A percentile compares a stretch with the other conserved stretches of the same genome.
phyloP scores from a whole-genome alignment of 805 yeast species.

The Candida tallmaniae region DNA sequence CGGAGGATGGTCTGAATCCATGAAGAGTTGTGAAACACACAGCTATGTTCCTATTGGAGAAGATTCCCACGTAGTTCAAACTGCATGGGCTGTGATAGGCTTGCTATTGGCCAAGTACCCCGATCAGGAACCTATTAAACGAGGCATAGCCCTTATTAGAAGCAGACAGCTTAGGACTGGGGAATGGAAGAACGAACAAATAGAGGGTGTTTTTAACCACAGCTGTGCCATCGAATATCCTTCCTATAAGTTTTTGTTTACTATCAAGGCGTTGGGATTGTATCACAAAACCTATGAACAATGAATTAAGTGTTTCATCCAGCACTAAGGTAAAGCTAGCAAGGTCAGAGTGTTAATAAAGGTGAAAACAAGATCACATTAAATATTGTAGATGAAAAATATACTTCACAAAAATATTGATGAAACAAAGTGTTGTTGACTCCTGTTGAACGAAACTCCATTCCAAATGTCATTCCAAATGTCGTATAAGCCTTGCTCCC shows the following conservation, averaged over 20 bases:
- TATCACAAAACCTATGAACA: conserved; percentile 35
- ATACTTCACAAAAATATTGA: too few relatives aligned
- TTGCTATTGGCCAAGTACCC: conserved; percentile 81
- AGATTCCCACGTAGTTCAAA: conserved; percentile 74
- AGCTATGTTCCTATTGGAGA: conserved; percentile 62
- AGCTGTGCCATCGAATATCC: conserved; percentile 91
- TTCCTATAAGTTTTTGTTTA: conserved; percentile 81
- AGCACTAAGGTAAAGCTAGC: too few relatives aligned
- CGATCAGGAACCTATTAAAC: conserved; percentile 50
- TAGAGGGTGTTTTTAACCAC: conserved; percentile 96
- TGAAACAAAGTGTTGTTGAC: too few relatives aligned
- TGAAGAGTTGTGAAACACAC: conserved; percentile 82
- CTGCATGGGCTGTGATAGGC: conserved; percentile 89
- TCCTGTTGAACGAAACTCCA: too few relatives aligned
- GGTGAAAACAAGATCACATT: too few relatives aligned
- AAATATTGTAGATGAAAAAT: too few relatives aligned
- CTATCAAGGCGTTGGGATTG: conserved; percentile 90
- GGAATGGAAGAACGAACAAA: conserved; percentile 78
- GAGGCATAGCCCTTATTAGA: conserved; percentile 63
- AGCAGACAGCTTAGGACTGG: conserved; percentile 68
- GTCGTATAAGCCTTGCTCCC: too few relatives aligned
- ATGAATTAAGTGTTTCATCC: too few relatives aligned
- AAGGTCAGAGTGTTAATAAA: too few relatives aligned
- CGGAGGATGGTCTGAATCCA: conserved; percentile 98
- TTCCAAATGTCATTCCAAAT: too few relatives aligned